A percentile compares a stretch with the other conserved stretches of the same genome.
Evolutionary conservation across 352 stramenopile genomes (phyloP).

Genomic region (Phytopythium ostracodes): DNA sequence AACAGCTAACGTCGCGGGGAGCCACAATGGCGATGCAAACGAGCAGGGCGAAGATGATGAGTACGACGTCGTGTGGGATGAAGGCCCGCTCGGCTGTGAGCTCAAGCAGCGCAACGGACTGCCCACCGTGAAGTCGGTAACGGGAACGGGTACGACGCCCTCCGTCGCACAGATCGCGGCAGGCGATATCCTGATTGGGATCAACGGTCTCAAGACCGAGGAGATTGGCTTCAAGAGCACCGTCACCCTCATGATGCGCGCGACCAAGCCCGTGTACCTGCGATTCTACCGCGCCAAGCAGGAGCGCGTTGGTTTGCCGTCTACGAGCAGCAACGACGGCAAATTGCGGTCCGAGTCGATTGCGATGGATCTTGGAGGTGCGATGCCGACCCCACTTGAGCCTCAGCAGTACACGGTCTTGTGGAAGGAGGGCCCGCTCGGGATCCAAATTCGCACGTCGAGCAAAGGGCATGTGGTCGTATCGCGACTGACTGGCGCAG

Average conservation of each 20-base stretch:
- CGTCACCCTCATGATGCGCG: slow-evolving; percentile 67
- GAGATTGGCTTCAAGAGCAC: slow-evolving; percentile 78
- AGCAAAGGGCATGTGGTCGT: slow-evolving; percentile 63
- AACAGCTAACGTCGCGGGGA: background rate
- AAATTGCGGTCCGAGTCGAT: slow-evolving; percentile 12
- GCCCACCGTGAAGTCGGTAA: slow-evolving; percentile 67
- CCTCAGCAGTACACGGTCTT: slow-evolving; percentile 68
- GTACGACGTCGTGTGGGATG: slow-evolving; percentile 76
- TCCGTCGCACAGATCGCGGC: slow-evolving; percentile 66
- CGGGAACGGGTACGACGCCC: slow-evolving; percentile 42
- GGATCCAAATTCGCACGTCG: slow-evolving; percentile 79
- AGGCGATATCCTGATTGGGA: slow-evolving; percentile 63
- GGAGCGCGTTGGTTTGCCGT: slow-evolving; percentile 7
- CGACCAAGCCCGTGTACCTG: slow-evolving; percentile 73
- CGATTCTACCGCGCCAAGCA: slow-evolving; percentile 48
- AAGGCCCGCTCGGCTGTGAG: slow-evolving; percentile 66
- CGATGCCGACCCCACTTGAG: slow-evolving; percentile 16
- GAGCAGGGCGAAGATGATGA: slow-evolving; percentile 21
- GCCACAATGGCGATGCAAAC: slow-evolving; percentile 7
- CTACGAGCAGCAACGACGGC: slow-evolving; percentile 14
- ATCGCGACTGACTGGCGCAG: slow-evolving; percentile 65
- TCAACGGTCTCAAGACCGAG: slow-evolving; percentile 72
- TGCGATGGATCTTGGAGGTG: background rate
- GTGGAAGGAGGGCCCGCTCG: slow-evolving; percentile 71
- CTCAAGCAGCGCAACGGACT: slow-evolving; percentile 69